Conservation (phyloP, 1,284 basidiomycete species). For the Mycena citricolor region DNA sequence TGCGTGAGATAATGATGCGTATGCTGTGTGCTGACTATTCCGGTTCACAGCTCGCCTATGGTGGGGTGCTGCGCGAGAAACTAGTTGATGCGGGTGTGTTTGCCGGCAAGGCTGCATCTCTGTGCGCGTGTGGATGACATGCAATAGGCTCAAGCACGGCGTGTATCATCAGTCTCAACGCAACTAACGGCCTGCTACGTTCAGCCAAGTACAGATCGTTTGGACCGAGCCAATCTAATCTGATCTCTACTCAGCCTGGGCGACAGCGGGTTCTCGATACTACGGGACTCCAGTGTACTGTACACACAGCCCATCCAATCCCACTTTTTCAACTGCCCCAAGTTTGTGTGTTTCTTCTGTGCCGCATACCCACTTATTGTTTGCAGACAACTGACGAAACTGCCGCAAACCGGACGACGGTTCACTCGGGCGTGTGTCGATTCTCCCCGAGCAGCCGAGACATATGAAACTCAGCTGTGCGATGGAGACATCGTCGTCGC, state of each 20-base stretch:
- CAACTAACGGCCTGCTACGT: constrained; percentile 56
- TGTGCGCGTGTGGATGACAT: constrained; percentile 35
- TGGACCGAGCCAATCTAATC: constrained; percentile 4
- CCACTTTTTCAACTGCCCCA: constrained; percentile 69
- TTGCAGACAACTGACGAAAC: constrained; percentile 53
- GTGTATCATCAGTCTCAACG: constrained; percentile 62
- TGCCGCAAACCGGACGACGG: constrained; percentile 28
- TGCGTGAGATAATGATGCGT: too few relatives aligned
- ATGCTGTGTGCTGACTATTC: background rate
- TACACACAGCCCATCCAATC: constrained; percentile 55
- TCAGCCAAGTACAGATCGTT: constrained; percentile 56
- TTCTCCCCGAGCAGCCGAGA: constrained; percentile 49
- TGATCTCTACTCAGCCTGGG: constrained; percentile 49
- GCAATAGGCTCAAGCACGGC: constrained; percentile 67
- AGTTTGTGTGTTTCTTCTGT: constrained; percentile 32
- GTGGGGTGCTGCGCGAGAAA: constrained; percentile 54
- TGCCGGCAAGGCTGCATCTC: constrained; percentile 44
- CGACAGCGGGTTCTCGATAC: constrained; percentile 69
- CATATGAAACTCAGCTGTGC: constrained; percentile 50
- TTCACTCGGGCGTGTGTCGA: constrained; percentile 41
- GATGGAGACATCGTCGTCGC: constrained; percentile 58
- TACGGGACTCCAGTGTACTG: constrained; percentile 52
- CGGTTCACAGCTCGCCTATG: constrained; percentile 44
- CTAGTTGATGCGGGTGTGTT: constrained; percentile 55
- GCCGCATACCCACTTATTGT: constrained; percentile 10